Base-by-base conservation (phyloP, 305 asterid species). In the Solanum hybrid region DNA sequence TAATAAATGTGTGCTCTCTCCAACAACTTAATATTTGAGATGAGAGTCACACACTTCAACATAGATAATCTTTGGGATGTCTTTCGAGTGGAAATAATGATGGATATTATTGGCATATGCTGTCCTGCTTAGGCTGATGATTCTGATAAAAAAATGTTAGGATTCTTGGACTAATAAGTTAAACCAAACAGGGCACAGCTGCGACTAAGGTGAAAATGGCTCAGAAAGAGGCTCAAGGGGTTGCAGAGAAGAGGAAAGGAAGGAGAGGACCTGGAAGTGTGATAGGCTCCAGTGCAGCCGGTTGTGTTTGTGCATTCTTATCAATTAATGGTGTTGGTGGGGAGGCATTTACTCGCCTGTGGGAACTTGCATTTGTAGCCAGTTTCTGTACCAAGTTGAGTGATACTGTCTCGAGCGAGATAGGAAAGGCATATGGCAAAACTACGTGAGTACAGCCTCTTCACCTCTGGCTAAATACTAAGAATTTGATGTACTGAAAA, bases 231-330 rank as follows among this genome's bases (percentile, higher is more conserved):
- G 95, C 98, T 27, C 97, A 96, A 90, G 99, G 99, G 69, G 94
- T 97, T 89, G 99, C 99, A 15, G 99, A 97, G 96, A 97, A 97
- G 94, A 93, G 94, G 90, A 95, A 91, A 90, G 99, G 99, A 85
- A 94, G 99, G 92, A 93, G 99, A 91, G 99, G 99, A 34, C 98
- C 98, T 1, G 98, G 95, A 75, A 97, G 99, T 86, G 99, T 97
- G 92, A 93, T 97, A 71, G 99, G 99, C 89, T 97, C 99, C 12
- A 97, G 99, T 94, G 97, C 98, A 75, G 98, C 99, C 2, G 99
- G 97, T 37, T 96, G 98, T 91, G 95, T 95, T 89, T 97, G 98
- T 92, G 96, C 99, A 35, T 91, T 95, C 69, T 94, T 97, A 84
- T 93, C 96, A 8, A 95, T 97, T 78, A 93, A 94, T 38, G 94